These are phyloP conservation scores for Lentinula sp. DNA, from an alignment of 768 basidiomycete species.

Conservation along the genomic window DNA sequence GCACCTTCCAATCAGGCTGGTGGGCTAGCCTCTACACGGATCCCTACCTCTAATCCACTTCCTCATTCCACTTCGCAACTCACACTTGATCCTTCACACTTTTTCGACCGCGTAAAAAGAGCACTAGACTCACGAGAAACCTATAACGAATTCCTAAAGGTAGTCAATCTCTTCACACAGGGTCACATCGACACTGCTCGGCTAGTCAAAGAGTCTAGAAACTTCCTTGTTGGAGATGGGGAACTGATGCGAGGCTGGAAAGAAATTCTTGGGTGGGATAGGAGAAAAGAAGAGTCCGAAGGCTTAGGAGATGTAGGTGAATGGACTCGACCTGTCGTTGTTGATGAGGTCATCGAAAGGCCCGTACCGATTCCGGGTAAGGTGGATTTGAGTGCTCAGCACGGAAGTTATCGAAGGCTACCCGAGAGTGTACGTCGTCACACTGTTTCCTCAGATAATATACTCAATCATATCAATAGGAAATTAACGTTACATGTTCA, in stretches of 20 bases:
- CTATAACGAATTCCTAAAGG: constrained; percentile 92
- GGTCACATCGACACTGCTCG: constrained; percentile 86
- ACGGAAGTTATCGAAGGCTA: constrained; percentile 87
- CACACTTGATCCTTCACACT: constrained; percentile 22
- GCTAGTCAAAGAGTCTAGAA: constrained; percentile 72
- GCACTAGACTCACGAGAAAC: constrained; percentile 67
- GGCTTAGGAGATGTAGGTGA: constrained; percentile 19
- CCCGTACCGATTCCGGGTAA: constrained; percentile 43
- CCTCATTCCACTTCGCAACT: constrained; percentile 9
- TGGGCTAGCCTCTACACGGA: neutral
- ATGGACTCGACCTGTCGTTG: constrained; percentile 46
- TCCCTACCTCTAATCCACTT: constrained; percentile 15
- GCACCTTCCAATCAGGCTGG: neutral
- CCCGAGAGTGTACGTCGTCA: constrained; percentile 60
- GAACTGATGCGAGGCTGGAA: constrained; percentile 81
- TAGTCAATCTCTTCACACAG: constrained; percentile 92
- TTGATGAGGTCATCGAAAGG: constrained; percentile 26
- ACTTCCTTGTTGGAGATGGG: constrained; percentile 65
- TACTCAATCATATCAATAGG: constrained; percentile 38
- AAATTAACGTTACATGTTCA: constrained; percentile 82
- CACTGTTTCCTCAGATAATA: neutral
- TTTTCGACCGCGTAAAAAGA: constrained; percentile 88
- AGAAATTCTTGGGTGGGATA: constrained; percentile 85
- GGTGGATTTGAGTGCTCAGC: constrained; percentile 63
- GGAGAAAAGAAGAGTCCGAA: constrained; percentile 43